Base-by-base conservation (phyloP, 225 moss, liverwort and hornwort genomes). In the Straminergon stramineum region DNA sequence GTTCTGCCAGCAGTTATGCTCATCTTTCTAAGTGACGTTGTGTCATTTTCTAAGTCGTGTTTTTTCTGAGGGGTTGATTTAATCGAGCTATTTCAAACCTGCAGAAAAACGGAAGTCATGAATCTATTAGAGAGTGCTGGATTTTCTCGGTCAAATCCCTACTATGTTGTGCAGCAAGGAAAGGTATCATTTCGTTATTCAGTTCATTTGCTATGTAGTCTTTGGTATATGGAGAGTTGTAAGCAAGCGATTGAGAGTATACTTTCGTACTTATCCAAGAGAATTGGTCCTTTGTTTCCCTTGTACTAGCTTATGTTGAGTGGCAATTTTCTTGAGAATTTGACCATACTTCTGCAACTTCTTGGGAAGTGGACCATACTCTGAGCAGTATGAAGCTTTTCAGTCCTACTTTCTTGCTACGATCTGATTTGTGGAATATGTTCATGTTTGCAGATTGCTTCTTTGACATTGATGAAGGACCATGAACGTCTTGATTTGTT, bases 151-250 rank as follows among this genome's bases (percentile, higher is more conserved):
- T 98, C 97, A 75, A 98, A 98, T 79, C 97, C 97, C 82, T 98
- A 98, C 70, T 98, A 98, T 88, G 97, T 98, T 87, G 97, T 98
- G 91, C 97, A 98, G 89, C 97, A 98, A 92, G 97, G 97, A 73
- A 98, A 98, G 94, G 97, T 97, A 91, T 51, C 41, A 43, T 85
- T 85, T 89, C 31, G 67, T 73, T 77, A n/a, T 30, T 58, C 48
- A 53, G 61, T 76, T 61, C 58, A 65, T 65, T 56, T 79, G 17
- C 75, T 76, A 61, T 76, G 34, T 62, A 58, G 52, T 85, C 75
- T 67, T 34, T 76, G 67, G n/a, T 51, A 48, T 58, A n/a, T 87
- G 39, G 30, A 76, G 28, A 65, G 48, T 58, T 65, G 30, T 15
- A 51, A 80, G 85, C 37, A 63, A 88, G 58, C 45, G 75, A 79